Evolutionary conservation across 1,139 yeast genomes (phyloP), one percentile per base, ranked within the genome.

Genomic region (Candida pseudoviswanathii): DNA sequence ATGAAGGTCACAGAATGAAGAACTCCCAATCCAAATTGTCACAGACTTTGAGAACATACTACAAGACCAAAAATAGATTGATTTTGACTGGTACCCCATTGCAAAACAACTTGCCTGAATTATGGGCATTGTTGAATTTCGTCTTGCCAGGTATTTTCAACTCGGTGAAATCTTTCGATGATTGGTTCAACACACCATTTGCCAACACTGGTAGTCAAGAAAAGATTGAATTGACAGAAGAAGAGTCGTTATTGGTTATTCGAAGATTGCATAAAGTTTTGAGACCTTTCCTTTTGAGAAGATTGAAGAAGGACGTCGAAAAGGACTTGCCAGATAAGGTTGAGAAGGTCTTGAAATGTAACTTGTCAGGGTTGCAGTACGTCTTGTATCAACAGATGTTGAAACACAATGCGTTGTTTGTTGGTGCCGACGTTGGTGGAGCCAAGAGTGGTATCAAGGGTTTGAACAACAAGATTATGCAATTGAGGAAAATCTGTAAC

Each of bases 301-400:
- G 99, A 75, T 80, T 94, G 72, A 94, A 94, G 73, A 92, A 91
- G 67, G 99, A 94, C 74, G 99, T 94, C 37, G 99, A 94, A 65
- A 92, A 91, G 65, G 98, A 92, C 64, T 79, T 94, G 58, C 99
- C 99, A 2, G 92, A 90, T 65, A 94, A 94, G 74, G 89, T 94
- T 48, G 99, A 94, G 70, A 91, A 86, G 66, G 98, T 94, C 43
- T 81, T 94, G 62, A 94, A 94, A 70, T 94, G 99, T 75, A 90
- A 90, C 68, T 86, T 90, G 86, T 89, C 96, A 43, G 85, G 95
- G 0, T 74, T 94, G 55, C 99, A 94, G 72, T 77, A 81, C 42
- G 81, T 84, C 57, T 78, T 94, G 59, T 94, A 87, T 61, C 85
- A 85, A 60, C 90, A 86, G 64, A 85, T 87, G 91, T 73, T 87